Evolutionary conservation across 495 filamentous ascomycete genomes (phyloP), one percentile per base, ranked within the genome.

Genomic region (Annulohypoxylon nitens): DNA sequence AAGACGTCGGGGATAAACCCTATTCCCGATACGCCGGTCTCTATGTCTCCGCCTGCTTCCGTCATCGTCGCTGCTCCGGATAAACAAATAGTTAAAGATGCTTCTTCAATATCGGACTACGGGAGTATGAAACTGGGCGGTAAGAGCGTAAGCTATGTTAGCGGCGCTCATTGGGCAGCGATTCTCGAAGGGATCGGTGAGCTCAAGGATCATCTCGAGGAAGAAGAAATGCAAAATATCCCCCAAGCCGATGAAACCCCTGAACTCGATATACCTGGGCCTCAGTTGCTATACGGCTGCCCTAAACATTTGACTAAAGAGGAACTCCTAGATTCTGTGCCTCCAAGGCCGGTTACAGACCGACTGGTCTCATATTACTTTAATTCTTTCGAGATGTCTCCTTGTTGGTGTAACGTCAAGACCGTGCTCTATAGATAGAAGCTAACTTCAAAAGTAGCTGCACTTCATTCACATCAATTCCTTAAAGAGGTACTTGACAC

Each of bases 131-230:
- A 6, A 47, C 8, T 47, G 16, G 18, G 43, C 8, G 43, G 18
- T 0, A 6, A 5, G 8, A 47, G 8, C 12, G 48, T 30, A 30
- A 53, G 25, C 25, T 53, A 53, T 53, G 48, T 53, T 2, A 53
- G 48, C 23, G 26, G 48, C 23, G 48, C 11, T 30, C 48, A 53
- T 20, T 53, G 48, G 48, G 48, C 48, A 2, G 48, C 48, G 1
- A 30, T 53, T 30, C 48, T 53, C 11, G 48, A 53, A 26, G 25
- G 48, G 20, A 53, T 53, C 23, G 20, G 20, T n/a, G 48, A 53
- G 25, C 48, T 53, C 0, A 53, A 53, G 23, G 48, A 53, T 53
- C 48, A 53, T 53, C 25, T 26, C 25, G 48, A 53, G 48, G 25
- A 53, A 10, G 48, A 53, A 30, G 25, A 53, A 8, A 18, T 16